Conservation (phyloP, 208 protist genomes). For the Leishmania tropica region DNA sequence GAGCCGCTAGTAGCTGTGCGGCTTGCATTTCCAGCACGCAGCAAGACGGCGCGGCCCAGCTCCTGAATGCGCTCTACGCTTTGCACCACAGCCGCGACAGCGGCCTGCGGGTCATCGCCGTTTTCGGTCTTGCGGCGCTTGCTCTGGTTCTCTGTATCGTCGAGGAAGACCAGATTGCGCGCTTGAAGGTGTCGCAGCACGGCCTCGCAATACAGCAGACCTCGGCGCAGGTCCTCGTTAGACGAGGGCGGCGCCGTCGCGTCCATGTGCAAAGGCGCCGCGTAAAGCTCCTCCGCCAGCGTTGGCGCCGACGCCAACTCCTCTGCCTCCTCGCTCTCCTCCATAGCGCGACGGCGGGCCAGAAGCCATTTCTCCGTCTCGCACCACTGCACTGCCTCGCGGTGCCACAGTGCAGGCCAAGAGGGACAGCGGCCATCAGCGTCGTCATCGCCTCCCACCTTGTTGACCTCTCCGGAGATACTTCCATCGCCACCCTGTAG, state of each 20-base stretch:
- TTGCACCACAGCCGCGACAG: not conserved
- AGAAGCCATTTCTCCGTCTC: slow-evolving; percentile 3
- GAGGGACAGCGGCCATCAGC: not conserved
- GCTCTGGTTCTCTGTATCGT: not conserved
- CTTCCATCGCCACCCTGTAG: slow-evolving; percentile 26
- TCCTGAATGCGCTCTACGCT: slow-evolving; percentile 16
- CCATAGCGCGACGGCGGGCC: not conserved
- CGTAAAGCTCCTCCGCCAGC: not conserved
- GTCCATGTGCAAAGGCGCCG: not conserved
- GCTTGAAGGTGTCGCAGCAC: slow-evolving; percentile 21
- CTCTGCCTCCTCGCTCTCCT: not conserved
- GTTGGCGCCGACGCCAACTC: not conserved
- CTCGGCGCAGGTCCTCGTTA: slow-evolving; percentile 7
- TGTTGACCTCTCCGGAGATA: not conserved
- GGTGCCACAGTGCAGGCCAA: not conserved
- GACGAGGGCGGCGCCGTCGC: not conserved
- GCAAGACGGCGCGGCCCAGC: slow-evolving; percentile 12
- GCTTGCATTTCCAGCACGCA: not conserved
- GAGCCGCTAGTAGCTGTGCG: not conserved
- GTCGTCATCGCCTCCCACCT: not conserved
- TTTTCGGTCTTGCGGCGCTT: slow-evolving; percentile 24
- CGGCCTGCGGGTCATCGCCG: not conserved
- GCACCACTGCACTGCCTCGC: slow-evolving; percentile 7
- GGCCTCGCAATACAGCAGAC: slow-evolving; percentile 19
- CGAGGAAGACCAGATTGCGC: not conserved